Conservation (phyloP, 1,284 basidiomycete genomes). For the Peniophora sp. region DNA sequence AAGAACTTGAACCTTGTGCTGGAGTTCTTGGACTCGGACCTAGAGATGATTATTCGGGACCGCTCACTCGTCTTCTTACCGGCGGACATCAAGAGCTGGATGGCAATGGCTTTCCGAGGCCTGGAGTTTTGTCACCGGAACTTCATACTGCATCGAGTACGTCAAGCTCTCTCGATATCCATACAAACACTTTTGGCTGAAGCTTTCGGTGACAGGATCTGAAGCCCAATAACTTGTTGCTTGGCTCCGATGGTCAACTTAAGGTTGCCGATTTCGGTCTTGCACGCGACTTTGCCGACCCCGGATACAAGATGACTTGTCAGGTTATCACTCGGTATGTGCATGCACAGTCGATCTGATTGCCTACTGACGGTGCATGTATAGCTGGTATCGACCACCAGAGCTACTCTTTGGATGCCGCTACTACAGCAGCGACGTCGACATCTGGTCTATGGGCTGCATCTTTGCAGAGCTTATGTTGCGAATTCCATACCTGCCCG, state of each 20-base stretch:
- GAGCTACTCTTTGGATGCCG: slow-evolving; percentile 86
- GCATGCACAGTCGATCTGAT: neutral
- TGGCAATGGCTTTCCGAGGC: slow-evolving; percentile 95
- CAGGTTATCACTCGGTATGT: slow-evolving; percentile 92
- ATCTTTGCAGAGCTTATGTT: slow-evolving; percentile 96
- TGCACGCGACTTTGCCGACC: slow-evolving; percentile 91
- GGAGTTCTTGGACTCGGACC: slow-evolving; percentile 95
- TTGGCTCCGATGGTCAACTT: slow-evolving; percentile 84
- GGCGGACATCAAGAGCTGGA: slow-evolving; percentile 98
- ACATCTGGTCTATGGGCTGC: slow-evolving; percentile 93
- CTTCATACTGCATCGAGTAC: slow-evolving; percentile 87
- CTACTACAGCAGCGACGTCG: slow-evolving; percentile 84
- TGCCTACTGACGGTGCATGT: slow-evolving; percentile 2
- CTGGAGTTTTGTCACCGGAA: slow-evolving; percentile 96
- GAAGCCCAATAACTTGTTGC: slow-evolving; percentile 98
- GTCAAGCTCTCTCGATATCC: slow-evolving; percentile 14
- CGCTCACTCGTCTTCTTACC: slow-evolving; percentile 85
- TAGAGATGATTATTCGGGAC: slow-evolving; percentile 97
- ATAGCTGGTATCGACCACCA: slow-evolving; percentile 95
- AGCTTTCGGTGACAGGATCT: slow-evolving; percentile 79
- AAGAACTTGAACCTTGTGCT: slow-evolving; percentile 96
- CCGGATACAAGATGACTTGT: slow-evolving; percentile 93
- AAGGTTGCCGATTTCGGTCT: slow-evolving; percentile 99
- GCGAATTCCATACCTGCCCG: slow-evolving; percentile 87
- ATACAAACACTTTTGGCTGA: neutral